phyloP scores from a whole-genome alignment of 768 basidiomycete species.

The Boletus patriciae region DNA sequence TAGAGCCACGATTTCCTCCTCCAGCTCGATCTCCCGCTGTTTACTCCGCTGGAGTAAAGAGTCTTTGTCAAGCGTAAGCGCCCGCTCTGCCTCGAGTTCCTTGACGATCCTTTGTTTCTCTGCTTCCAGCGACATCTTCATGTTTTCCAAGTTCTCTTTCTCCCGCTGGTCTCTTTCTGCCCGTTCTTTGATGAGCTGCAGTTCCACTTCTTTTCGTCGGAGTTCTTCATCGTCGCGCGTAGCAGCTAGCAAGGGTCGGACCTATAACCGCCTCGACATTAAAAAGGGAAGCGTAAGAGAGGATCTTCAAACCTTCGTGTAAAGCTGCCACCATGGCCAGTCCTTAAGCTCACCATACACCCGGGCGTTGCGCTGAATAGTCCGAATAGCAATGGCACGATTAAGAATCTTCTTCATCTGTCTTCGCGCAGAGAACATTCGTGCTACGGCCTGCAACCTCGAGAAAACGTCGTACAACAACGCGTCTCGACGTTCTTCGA shows the following conservation, averaged over 20 bases:
- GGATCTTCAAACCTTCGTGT: conserved; percentile 66
- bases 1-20: conserved; percentile 78
- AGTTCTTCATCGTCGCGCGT: conserved; percentile 93
- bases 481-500: conserved; percentile 89
- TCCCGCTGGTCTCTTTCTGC: conserved; percentile 87
- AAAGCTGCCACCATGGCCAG: conserved; percentile 99
- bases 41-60: conserved; percentile 78
- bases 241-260: conserved; percentile 89
- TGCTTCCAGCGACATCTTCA: conserved; percentile 79
- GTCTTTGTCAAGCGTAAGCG: conserved; percentile 80
- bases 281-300: neutral
- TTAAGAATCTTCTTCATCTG: conserved; percentile 95
- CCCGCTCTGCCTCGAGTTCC: conserved; percentile 79
- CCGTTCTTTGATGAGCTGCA: conserved; percentile 75
- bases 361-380: conserved; percentile 91
- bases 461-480: conserved; percentile 90
- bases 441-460: conserved; percentile 78
- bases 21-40: conserved; percentile 78
- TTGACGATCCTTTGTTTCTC: conserved; percentile 84
- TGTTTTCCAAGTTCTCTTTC: conserved; percentile 69
- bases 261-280: conserved; percentile 41
- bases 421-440: conserved; percentile 83
- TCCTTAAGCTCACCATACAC: conserved; percentile 87
- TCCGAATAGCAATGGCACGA: conserved; percentile 85
- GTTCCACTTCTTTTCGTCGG: conserved; percentile 80